Conservation (phyloP, 2,329 filamentous ascomycete genomes). For the Ambrosiella cleistominuta region DNA sequence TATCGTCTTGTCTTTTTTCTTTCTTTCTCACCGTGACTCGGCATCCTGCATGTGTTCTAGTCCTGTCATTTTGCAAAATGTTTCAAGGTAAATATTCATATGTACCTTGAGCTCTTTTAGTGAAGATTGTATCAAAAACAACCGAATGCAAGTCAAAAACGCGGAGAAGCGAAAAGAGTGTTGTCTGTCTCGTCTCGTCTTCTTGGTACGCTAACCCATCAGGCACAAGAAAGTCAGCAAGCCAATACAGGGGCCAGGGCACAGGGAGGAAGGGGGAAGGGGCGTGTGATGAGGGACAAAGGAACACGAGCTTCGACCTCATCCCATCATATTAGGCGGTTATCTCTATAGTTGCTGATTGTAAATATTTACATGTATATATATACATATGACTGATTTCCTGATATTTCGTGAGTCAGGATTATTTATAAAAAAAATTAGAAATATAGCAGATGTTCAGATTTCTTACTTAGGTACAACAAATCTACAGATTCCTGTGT, state of each 20-base stretch:
- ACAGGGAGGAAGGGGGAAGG: not conserved
- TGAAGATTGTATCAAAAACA: not conserved
- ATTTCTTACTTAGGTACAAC: too few species aligned
- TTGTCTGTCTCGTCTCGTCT: not conserved
- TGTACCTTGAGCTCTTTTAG: too few species aligned
- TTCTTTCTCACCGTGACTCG: too few species aligned
- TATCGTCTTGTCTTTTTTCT: too few species aligned
- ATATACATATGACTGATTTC: not conserved
- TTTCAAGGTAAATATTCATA: too few species aligned
- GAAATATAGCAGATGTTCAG: too few species aligned
- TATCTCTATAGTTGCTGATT: not conserved
- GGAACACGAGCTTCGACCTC: constrained; percentile 1
- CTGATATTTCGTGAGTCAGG: not conserved
- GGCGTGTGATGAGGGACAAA: not conserved
- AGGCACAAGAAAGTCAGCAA: not conserved
- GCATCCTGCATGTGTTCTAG: too few species aligned
- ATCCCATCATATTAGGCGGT: not conserved
- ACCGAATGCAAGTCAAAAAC: not conserved
- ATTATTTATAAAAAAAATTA: too few species aligned
- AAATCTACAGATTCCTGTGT: too few species aligned
- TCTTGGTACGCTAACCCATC: not conserved
- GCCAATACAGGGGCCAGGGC: not conserved
- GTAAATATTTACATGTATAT: too few species aligned
- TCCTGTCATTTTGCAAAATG: too few species aligned
- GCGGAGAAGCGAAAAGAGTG: not conserved